Base-by-base conservation (phyloP, 169 alveolate species). In the Amoebophrya sp. region DNA sequence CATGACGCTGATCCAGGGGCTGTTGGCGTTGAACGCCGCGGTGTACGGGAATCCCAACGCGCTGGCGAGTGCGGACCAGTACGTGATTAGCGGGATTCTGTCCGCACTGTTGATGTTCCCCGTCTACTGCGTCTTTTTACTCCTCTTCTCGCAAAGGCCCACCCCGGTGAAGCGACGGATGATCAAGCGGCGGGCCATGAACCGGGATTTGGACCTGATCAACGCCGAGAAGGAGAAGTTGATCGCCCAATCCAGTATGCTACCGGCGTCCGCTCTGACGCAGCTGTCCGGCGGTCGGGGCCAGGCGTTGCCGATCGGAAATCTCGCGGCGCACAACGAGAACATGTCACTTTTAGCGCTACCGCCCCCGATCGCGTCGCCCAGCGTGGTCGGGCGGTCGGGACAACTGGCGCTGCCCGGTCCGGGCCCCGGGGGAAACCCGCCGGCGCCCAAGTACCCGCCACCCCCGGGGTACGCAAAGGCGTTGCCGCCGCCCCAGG, bases 401-500 rank as follows among this genome's bases (percentile, higher is more conserved):
- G 53, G n/a, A 23, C n/a, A 40, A 33, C 23, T 88, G 90, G 53
- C 90, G 47, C 53, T 88, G 47, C 53, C 90, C 54, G 90, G 90
- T 0, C 90, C 40, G 23, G 90, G 40, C 2, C 23, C 29, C 35
- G 90, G 40, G 54, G 47, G 14, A 10, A 40, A 39, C 35, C 47
- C 40, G 33, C 54, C 77, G 53, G 91, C 91, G 33, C 83, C 83
- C 35, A 66, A 66, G 83, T 66, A 66, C 35, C 77, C 66, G 77
- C 91, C 91, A 3, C 91, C 91, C 23, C 91, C 91, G 25, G 53
- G 91, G 40, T 39, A 39, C 77, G 54, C 91, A 3, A 41, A 89
- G 91, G 54, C 91, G 40, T 40, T 41, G 66, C 91, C 91, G 66
- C 91, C 91, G 33, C 91, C 91, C 0, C 91, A 89, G 54, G 91